Conservation (phyloP, 768 basidiomycete species). For the Calocybe gangraenosa region DNA sequence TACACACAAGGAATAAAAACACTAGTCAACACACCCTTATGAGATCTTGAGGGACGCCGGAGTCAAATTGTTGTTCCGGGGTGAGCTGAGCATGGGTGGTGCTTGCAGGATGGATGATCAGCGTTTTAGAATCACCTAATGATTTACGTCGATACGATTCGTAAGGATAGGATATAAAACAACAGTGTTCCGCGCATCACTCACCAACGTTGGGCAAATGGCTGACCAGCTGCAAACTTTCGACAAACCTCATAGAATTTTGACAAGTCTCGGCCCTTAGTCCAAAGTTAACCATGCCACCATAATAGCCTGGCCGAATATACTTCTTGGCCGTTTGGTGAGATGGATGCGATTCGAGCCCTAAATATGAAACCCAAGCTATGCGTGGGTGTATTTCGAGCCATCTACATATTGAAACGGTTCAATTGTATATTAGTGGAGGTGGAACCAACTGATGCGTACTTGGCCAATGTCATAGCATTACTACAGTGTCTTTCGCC, state of each 20-base stretch:
- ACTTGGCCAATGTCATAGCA: slow-evolving; percentile 62
- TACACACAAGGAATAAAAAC: too few species aligned
- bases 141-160: neutral
- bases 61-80: slow-evolving; percentile 51
- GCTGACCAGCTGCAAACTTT: slow-evolving; percentile 66
- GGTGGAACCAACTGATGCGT: slow-evolving; percentile 9
- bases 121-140: slow-evolving; percentile 68
- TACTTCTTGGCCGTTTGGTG: slow-evolving; percentile 54
- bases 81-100: slow-evolving; percentile 75
- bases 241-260: slow-evolving; percentile 58
- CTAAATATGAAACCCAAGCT: slow-evolving; percentile 77
- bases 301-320: slow-evolving; percentile 51
- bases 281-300: slow-evolving; percentile 79
- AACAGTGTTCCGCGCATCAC: slow-evolving; percentile 12
- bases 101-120: slow-evolving; percentile 74
- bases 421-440: neutral
- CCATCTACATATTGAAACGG: slow-evolving; percentile 29
- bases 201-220: slow-evolving; percentile 69
- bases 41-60: slow-evolving; percentile 74
- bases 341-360: slow-evolving; percentile 57
- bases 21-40: slow-evolving; percentile 45
- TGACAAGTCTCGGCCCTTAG: slow-evolving; percentile 50
- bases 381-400: slow-evolving; percentile 64
- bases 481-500: slow-evolving; percentile 71
- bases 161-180: neutral